A percentile compares a stretch with the other conserved stretches of the same genome.
These are phyloP conservation scores for Fusarium palustre DNA, from an alignment of 2,329 filamentous ascomycete species.

Conservation along the genomic window DNA sequence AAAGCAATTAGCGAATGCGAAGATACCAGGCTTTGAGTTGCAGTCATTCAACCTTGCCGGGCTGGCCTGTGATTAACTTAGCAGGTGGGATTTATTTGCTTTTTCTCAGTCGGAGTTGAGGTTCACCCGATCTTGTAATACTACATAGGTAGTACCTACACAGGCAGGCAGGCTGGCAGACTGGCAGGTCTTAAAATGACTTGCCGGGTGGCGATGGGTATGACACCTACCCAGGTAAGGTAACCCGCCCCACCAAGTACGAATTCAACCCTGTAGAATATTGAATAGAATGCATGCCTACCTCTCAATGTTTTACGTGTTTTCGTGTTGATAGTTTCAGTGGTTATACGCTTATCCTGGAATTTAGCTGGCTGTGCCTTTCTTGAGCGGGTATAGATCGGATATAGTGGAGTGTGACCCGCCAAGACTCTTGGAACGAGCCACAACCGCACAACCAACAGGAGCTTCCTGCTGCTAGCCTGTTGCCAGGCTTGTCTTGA, in stretches of 20 bases:
- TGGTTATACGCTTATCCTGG: not conserved
- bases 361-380: not conserved
- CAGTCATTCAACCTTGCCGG: not conserved
- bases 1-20: slow-evolving; percentile 5
- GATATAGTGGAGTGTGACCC: not conserved
- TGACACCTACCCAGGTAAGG: not conserved
- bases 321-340: not conserved
- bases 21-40: not conserved
- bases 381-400: not conserved
- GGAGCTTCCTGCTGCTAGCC: not conserved
- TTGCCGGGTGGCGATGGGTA: slow-evolving; percentile 3
- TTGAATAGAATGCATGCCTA: not conserved
- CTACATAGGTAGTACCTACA: not conserved
- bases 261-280: slow-evolving; percentile 9
- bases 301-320: not conserved
- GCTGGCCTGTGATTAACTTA: not conserved
- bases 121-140: not conserved
- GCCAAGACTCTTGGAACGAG: not conserved
- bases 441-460: not conserved
- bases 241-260: slow-evolving; percentile 1
- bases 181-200: slow-evolving; percentile 5
- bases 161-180: too few species aligned
- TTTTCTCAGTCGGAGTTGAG: not conserved
- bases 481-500: not conserved
- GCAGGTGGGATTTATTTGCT: slow-evolving; percentile 1